Percentiles rank a stretch among this genome's conserved stretches.
These are phyloP conservation scores for Jamesozyma jinghongensis DNA, from an alignment of 805 yeast genomes.

Conservation along the genomic window DNA sequence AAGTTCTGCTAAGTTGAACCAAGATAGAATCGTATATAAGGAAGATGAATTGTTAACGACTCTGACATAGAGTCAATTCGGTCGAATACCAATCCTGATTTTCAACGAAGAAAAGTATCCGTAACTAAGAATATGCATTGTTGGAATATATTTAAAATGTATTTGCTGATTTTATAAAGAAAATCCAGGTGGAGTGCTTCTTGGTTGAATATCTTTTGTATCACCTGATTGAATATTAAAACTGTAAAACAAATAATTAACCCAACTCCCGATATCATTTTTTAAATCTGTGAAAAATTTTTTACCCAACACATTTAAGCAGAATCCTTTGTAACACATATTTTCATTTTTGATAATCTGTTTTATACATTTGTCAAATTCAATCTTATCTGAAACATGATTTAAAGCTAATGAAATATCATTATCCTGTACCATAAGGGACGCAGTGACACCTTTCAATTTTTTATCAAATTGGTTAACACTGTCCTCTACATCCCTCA, in stretches of 20 bases:
- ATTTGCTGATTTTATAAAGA: too few relatives aligned
- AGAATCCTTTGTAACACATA: constrained; percentile 16
- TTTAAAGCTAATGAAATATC: constrained; percentile 5
- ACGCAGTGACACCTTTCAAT: constrained; percentile 14
- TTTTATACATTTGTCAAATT: constrained; percentile 14
- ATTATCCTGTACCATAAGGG: constrained; percentile 7
- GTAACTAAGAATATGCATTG: too few relatives aligned
- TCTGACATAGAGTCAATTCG: too few relatives aligned
- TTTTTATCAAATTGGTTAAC: constrained; percentile 36
- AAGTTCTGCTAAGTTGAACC: too few relatives aligned
- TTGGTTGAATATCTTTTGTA: constrained; percentile 1
- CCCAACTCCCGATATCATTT: constrained; percentile 14
- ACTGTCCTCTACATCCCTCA: constrained; percentile 61
- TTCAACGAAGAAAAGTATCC: too few relatives aligned
- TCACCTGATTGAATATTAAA: background rate
- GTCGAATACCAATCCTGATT: too few relatives aligned
- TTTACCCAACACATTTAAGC: constrained; percentile 8
- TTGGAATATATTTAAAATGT: too few relatives aligned
- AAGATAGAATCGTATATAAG: too few relatives aligned
- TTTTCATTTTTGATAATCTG: constrained; percentile 10
- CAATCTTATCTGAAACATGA: constrained; percentile 9
- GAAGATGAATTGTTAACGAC: too few relatives aligned
- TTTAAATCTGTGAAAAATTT: constrained; percentile 9
- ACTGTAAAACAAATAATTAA: constrained; percentile 11
- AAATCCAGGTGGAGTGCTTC: background rate